A percentile compares a stretch with the other conserved stretches of the same genome.
phyloP scores from a whole-genome alignment of 169 alveolate species.

The Cryptosporidium sp. region DNA sequence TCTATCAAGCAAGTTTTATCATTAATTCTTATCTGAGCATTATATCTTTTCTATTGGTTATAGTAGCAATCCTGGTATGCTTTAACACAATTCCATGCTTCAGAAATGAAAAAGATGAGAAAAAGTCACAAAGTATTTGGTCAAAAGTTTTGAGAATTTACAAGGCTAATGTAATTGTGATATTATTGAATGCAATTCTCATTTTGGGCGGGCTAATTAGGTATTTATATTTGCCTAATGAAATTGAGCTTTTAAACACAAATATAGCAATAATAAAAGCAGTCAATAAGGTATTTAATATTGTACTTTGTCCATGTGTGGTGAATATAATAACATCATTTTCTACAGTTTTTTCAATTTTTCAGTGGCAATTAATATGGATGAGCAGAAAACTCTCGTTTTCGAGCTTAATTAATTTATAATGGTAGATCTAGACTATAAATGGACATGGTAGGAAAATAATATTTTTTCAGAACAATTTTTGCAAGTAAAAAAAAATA shows the following conservation, averaged over 20 bases:
- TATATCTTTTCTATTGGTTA: slow-evolving; percentile 24
- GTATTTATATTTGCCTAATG: slow-evolving; percentile 50
- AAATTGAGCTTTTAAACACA: slow-evolving; percentile 23
- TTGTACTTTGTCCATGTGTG: slow-evolving; percentile 28
- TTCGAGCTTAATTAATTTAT: slow-evolving; percentile 64
- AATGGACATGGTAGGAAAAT: slow-evolving; percentile 24
- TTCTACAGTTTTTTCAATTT: slow-evolving; percentile 49
- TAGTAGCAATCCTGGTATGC: slow-evolving; percentile 42
- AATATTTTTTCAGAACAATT: slow-evolving; percentile 3
- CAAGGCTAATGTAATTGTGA: slow-evolving; percentile 21
- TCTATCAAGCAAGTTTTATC: slow-evolving; percentile 50
- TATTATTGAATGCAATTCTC: slow-evolving; percentile 36
- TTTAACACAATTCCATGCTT: slow-evolving; percentile 58
- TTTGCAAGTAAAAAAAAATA: neutral
- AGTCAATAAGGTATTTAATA: slow-evolving; percentile 25
- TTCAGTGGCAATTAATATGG: slow-evolving; percentile 64
- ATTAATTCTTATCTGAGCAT: slow-evolving; percentile 52
- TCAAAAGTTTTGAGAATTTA: slow-evolving; percentile 18
- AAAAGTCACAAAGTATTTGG: slow-evolving; percentile 19
- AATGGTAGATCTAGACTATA: slow-evolving; percentile 73
- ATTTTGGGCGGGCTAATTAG: slow-evolving; percentile 46
- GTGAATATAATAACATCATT: slow-evolving; percentile 45
- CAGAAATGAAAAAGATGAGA: slow-evolving; percentile 20
- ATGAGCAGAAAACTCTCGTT: slow-evolving; percentile 53
- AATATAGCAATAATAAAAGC: slow-evolving; percentile 39